These are phyloP conservation scores for Fusarium sp. DNA, from an alignment of 2,329 filamentous ascomycete species.

Conservation along the genomic window DNA sequence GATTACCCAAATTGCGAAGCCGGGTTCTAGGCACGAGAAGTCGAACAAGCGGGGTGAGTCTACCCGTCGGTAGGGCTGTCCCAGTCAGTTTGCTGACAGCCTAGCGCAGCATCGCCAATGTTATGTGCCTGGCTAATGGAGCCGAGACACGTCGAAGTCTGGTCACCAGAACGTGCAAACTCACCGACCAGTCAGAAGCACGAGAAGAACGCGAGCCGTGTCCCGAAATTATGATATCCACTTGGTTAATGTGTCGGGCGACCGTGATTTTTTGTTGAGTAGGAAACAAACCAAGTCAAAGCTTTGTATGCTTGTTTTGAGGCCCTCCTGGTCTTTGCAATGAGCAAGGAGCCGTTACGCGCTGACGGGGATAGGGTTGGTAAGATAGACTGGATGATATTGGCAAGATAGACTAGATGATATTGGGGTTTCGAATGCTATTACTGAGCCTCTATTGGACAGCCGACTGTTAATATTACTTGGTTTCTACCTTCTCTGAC, in stretches of 20 bases:
- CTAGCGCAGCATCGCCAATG: not conserved
- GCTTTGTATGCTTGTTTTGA: not conserved
- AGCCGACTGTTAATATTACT: not conserved
- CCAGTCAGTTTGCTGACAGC: not conserved
- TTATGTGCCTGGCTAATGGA: accelerated
- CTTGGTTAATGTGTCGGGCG: no score
- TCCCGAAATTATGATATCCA: not conserved
- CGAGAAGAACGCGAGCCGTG: accelerated
- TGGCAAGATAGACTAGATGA: not conserved
- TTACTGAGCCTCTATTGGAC: not conserved
- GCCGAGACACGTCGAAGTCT: not conserved
- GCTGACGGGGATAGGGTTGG: accelerated
- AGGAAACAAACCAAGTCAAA: no score
- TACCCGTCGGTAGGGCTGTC: not conserved
- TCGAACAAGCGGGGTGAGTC: no score
- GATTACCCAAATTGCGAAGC: accelerated
- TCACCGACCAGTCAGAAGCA: accelerated
- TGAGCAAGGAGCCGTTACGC: accelerated
- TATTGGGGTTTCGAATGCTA: not conserved
- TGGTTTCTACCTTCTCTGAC: not conserved
- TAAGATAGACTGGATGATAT: not conserved
- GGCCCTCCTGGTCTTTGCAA: not conserved
- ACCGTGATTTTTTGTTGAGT: not conserved
- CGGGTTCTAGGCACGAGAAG: accelerated
- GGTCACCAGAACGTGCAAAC: not conserved